These are phyloP conservation scores for Stellera chamaejasme DNA, from an alignment of 345 rosid genomes.

Conservation along the genomic window DNA sequence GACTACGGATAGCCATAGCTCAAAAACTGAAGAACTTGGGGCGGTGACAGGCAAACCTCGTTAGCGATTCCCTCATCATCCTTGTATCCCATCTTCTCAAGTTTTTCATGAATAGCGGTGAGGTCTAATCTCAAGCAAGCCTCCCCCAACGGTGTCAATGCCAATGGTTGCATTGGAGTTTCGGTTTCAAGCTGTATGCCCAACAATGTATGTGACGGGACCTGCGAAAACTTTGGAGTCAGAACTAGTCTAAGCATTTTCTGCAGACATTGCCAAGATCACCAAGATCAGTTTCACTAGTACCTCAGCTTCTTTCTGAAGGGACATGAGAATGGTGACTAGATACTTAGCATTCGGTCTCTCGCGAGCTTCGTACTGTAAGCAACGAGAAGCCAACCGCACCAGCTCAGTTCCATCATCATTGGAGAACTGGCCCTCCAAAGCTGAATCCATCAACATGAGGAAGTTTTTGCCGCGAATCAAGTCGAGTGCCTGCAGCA, in stretches of 20 bases:
- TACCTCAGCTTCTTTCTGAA: slow-evolving; percentile 83
- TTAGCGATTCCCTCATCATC: slow-evolving; percentile 88
- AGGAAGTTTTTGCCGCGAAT: slow-evolving; percentile 85
- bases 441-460: slow-evolving; percentile 93
- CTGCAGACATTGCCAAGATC: neutral
- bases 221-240: slow-evolving; percentile 32
- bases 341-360: slow-evolving; percentile 94
- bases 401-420: slow-evolving; percentile 92
- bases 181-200: slow-evolving; percentile 47
- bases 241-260: slow-evolving; percentile 5
- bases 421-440: slow-evolving; percentile 92
- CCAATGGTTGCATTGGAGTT: slow-evolving; percentile 34
- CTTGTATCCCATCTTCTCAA: slow-evolving; percentile 81
- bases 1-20: neutral
- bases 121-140: slow-evolving; percentile 83
- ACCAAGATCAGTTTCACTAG: neutral
- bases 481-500: slow-evolving; percentile 87
- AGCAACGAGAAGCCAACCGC: slow-evolving; percentile 80
- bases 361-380: slow-evolving; percentile 85
- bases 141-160: slow-evolving; percentile 74
- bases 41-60: slow-evolving; percentile 45
- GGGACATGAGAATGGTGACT: slow-evolving; percentile 58
- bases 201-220: slow-evolving; percentile 49
- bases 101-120: slow-evolving; percentile 76
- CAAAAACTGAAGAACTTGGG: slow-evolving; percentile 6